Evolutionary conservation across 2,329 filamentous ascomycete species (phyloP), one percentile per base, ranked within the genome.

Genomic region (Penicillium sp.): DNA sequence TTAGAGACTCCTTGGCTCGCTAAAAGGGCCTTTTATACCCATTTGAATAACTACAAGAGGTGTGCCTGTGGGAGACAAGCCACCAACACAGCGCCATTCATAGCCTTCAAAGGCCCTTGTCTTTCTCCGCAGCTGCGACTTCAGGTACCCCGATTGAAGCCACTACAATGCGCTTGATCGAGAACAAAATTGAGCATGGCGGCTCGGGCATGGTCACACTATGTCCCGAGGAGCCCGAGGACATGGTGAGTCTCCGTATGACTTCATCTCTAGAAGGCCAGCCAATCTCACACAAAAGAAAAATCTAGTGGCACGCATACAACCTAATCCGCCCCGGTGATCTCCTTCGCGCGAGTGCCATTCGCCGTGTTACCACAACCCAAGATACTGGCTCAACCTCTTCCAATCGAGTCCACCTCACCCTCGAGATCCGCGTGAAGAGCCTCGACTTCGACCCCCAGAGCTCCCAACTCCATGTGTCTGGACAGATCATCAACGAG

Each of bases 211-310:
- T 76, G 29, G 84, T 86, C 49, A 87, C 84, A 6, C 76, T 90
- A 49, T 79, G 84, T 54, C 87, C 87, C 2, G 85, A 89, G 70
- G 86, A 89, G 69, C 84, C 86, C 46, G 87, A 89, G 73, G 87
- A 90, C 63, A 89, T 90, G 86, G 84, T 85, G 75, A 8, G 13
- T 6, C 15, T 21, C 21, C 34, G 48, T 13, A 23, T 42, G 46
- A 48, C 31, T 3, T 39, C 16, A 41, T 42, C 31, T 18, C 26
- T 2, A 10, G 12, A 12, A 16, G n/a, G 23, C 8, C 18, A 26
- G 42, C 23, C 36, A 34, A 39, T 45, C 57, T 61, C 39, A 56
- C 39, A 41, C 21, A 45, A 43, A 21, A 21, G 9, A 10, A 10
- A 33, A 16, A 38, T 42, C 34, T 57, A 86, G 84, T 90, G 87